Percentiles rank a stretch among this genome's conserved stretches.
These are phyloP conservation scores for Saturnispora dispora DNA, from an alignment of 805 yeast species.

Conservation along the genomic window DNA sequence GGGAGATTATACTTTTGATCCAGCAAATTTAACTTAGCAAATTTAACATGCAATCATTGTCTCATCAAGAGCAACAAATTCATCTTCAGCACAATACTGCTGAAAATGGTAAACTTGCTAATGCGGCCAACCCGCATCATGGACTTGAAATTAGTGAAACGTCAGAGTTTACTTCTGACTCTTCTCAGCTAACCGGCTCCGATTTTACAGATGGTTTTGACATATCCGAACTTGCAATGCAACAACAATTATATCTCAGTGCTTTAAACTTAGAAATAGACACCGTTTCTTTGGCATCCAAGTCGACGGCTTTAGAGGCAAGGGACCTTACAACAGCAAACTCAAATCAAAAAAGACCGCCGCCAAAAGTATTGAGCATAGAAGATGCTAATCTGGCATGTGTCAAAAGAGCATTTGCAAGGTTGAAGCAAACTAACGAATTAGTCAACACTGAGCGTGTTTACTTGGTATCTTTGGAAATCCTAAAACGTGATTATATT, in stretches of 20 bases:
- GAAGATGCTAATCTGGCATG: not conserved
- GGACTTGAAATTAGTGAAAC: not conserved
- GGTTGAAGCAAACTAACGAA: constrained; percentile 33
- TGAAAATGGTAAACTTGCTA: not conserved
- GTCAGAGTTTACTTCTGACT: not conserved
- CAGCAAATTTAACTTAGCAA: not conserved
- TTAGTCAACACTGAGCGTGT: constrained; percentile 39
- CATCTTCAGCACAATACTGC: not conserved
- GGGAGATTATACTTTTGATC: no score
- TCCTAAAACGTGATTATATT: constrained; percentile 36
- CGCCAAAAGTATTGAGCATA: constrained; percentile 4
- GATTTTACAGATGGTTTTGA: not conserved
- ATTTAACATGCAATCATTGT: not conserved
- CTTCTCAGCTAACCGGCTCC: not conserved
- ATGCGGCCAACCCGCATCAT: not conserved
- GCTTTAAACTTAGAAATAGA: not conserved
- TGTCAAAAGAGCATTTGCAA: constrained; percentile 17
- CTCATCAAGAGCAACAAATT: not conserved
- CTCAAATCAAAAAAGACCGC: constrained; percentile 9
- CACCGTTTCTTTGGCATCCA: not conserved
- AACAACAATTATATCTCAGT: not conserved
- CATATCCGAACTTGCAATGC: not conserved
- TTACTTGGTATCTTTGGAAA: constrained; percentile 36
- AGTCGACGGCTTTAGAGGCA: not conserved
- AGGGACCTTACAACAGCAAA: not conserved